Evolutionary conservation across 106 monocot genomes (phyloP), one percentile per base, ranked within the genome.

Genomic region (Narthecium ossifragum): DNA sequence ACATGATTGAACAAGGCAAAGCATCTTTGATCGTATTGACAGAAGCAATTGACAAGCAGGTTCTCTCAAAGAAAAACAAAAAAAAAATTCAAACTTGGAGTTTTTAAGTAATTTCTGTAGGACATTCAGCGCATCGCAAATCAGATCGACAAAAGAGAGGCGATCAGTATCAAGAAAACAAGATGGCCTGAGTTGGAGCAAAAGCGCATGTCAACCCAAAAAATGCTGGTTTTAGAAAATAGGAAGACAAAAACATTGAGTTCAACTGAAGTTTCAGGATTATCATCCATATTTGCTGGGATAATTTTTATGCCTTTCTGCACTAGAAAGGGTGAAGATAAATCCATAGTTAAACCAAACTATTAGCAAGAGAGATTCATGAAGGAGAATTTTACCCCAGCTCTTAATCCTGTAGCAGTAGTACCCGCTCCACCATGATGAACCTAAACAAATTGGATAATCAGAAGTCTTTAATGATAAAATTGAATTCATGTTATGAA

Each of bases 391-490:
- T 48, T 61, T 90, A 96, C 94, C 80, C 80, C 94, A 73, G 86
- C 86, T 53, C 80, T 96, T 43, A 96, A 72, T 60, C 94, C 94
- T 46, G 86, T 69, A 56, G 94, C 94, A 46, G 90, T 86, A 51
- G 94, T 96, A 46, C 94, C 94, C 55, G 94, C 94, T 51, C 94
- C 94, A 36, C 94, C 94, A 75, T 96, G 94, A 67, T 96, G 94
- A 63, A 96, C 73, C 94, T 96, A 70, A 27, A 55, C 26, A 22
- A 38, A 60, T 7, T 41, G 17, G 38, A 5, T 39, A 60, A 27
- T 10, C 18, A 58, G 0, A 58, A 36, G n/a, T 10, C 10, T 5
- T 36, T 36, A 36, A 36, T 36, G 10, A 36, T 36, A 36, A 36
- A 10, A 36, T 36, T 10, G 10, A 36, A 36, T 36, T 10, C 36